Conservation (phyloP, 495 filamentous ascomycete genomes). For the Aspergillus kassunensis region DNA sequence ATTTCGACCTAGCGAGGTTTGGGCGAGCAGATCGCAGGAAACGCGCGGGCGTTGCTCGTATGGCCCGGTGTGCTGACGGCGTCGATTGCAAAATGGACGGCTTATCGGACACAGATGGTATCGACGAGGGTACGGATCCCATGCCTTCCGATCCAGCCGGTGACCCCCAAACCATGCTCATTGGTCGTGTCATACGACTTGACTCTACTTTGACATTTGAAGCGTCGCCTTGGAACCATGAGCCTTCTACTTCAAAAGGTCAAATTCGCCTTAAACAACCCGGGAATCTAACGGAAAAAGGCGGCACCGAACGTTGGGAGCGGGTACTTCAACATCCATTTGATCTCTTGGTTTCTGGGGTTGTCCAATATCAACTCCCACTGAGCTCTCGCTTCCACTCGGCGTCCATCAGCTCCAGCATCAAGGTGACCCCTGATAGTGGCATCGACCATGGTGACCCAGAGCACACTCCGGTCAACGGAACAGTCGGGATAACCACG, state of each 20-base stretch:
- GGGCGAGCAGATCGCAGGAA: slow-evolving; percentile 35
- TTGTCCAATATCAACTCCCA: slow-evolving; percentile 84
- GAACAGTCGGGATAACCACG: slow-evolving; percentile 24
- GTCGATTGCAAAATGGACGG: slow-evolving; percentile 21
- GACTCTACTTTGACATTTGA: slow-evolving; percentile 86
- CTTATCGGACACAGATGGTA: slow-evolving; percentile 26
- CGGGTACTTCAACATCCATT: slow-evolving; percentile 85
- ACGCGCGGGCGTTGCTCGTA: slow-evolving; percentile 30
- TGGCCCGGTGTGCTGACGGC: slow-evolving; percentile 27
- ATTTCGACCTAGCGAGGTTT: slow-evolving; percentile 24
- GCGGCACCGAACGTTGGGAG: slow-evolving; percentile 89
- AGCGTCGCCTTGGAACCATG: slow-evolving; percentile 72
- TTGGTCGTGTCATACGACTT: slow-evolving; percentile 82
- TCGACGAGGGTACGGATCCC: slow-evolving; percentile 71
- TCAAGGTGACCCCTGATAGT: slow-evolving; percentile 49
- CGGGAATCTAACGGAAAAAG: slow-evolving; percentile 83
- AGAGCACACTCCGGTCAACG: slow-evolving; percentile 20
- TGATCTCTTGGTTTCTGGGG: slow-evolving; percentile 83
- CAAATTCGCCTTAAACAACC: slow-evolving; percentile 77
- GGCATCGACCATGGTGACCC: slow-evolving; percentile 12
- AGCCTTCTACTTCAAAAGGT: slow-evolving; percentile 63
- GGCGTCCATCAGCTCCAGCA: slow-evolving; percentile 47
- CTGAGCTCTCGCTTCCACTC: slow-evolving; percentile 64
- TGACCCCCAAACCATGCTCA: slow-evolving; percentile 76
- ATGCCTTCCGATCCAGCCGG: slow-evolving; percentile 57